Base-by-base conservation (phyloP, 1,139 yeast species). In the Protomyces inundatus region DNA sequence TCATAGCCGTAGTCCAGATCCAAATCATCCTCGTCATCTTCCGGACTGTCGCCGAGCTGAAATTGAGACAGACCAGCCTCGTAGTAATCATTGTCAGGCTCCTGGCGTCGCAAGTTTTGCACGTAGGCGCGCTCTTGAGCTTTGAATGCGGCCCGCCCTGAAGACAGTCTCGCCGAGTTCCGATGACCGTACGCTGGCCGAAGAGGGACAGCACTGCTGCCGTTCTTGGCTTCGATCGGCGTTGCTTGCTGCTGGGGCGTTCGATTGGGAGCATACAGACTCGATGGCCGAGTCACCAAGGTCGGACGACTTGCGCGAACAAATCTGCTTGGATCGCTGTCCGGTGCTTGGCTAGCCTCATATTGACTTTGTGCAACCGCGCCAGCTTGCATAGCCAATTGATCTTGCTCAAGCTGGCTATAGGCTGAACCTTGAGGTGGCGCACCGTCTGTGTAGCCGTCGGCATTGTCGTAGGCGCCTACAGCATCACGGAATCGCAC, bases 111-210 rank as follows among this genome's bases (percentile, higher is more conserved):
- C 70, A 88, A 82, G 71, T 84, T 84, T 66, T 82, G 81, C 63
- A 88, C 74, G 72, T 88, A 88, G 0, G 85, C 84, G 70, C 82
- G 80, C 73, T 88, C 95, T 70, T 88, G 93, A 1, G 85, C 83
- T 66, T 73, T 69, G 66, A 77, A 77, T 64, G 73, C 75, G 5
- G 73, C 75, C 6, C 62, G 51, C 1, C 62, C 62, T 10, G 62
- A 55, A 30, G 62, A 39, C 14, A 39, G 39, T 6, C 62, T 37
- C 16, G 62, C 52, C 52, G 62, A 58, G 32, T 50, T 40, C 6
- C 62, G 33, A 16, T 58, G 62, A 12, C 42, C 35, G 12, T 35
- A 37, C 6, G 52, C 33, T 12, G 62, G 62, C 32, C 62, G 55
- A 34, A 51, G 62, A 4, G 55, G 56, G 30, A 16, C 9, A 14